Evolutionary conservation across 2,329 filamentous ascomycete genomes (phyloP), one percentile per base, ranked within the genome.

Genomic region (Fusarium sp.): DNA sequence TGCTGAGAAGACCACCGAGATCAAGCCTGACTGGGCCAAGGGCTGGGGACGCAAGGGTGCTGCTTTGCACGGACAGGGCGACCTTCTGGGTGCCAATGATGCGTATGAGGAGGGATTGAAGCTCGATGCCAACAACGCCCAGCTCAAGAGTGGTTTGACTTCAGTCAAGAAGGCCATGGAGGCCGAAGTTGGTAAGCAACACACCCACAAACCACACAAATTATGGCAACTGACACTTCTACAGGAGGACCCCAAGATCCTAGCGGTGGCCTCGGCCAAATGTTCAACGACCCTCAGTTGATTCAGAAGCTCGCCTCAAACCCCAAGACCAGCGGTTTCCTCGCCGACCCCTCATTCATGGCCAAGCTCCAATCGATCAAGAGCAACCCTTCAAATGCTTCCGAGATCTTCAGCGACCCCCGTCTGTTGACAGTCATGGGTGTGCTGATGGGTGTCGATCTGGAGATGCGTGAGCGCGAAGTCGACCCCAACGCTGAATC

Each of bases 21-120:
- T 99, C 83, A 98, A 99, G 88, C 93, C 96, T 18, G 96, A 98
- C 87, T 99, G 96, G 96, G 91, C 94, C 69, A 98, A 98, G 86
- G 96, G 96, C 75, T 98, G 94, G 93, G 92, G 93, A 67, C 92
- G 96, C 70, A 98, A 98, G 83, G 96, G 96, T 75, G 92, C 95
- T 73, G 96, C 96, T 63, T 88, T 95, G 39, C 96, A 98, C 83
- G 96, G 96, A 51, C 87, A 92, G 69, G 94, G 95, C 58, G 94
- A 99, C 81, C 88, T 98, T 28, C 87, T 96, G 56, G 93, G 90
- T 54, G 95, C 96, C 39, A 90, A 92, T 73, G 95, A 98, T 79
- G 95, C 97, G 28, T 99, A 97, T 82, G 93, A 98, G 80, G 90
- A 97, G 82, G 96, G 96, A n/a, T 87, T 98, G 77, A 97, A 98